Conservation (phyloP, 805 yeast species). For the Candida boidinii region DNA sequence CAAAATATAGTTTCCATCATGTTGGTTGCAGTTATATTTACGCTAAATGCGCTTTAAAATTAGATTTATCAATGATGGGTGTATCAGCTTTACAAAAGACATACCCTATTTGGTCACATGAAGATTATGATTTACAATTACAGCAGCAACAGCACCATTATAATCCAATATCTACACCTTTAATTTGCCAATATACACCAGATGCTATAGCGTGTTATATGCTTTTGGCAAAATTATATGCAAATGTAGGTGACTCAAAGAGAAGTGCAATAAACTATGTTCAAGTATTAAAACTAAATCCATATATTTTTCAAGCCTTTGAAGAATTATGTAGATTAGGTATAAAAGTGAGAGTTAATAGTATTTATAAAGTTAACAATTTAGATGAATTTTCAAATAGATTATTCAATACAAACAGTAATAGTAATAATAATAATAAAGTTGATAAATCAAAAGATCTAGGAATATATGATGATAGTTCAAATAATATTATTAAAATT, state of each 20-base stretch:
- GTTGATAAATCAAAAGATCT: too few species aligned
- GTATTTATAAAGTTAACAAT: slow-evolving; percentile 32
- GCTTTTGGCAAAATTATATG: slow-evolving; percentile 62
- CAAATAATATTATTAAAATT: too few species aligned
- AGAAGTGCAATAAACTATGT: slow-evolving; percentile 63
- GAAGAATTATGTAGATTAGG: slow-evolving; percentile 68
- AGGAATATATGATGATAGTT: too few species aligned
- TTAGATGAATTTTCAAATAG: not conserved
- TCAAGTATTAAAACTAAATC: slow-evolving; percentile 63
- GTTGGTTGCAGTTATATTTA: slow-evolving; percentile 71
- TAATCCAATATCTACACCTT: not conserved
- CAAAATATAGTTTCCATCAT: slow-evolving; percentile 35
- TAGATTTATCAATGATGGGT: slow-evolving; percentile 55
- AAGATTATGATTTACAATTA: slow-evolving; percentile 2
- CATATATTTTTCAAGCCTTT: slow-evolving; percentile 81
- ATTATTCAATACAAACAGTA: not conserved
- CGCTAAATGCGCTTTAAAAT: slow-evolving; percentile 55
- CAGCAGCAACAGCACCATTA: too few species aligned
- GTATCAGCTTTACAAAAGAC: slow-evolving; percentile 37
- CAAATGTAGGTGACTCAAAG: slow-evolving; percentile 47
- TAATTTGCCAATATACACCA: slow-evolving; percentile 30
- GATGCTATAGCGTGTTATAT: slow-evolving; percentile 63
- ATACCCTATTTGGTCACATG: slow-evolving; percentile 26
- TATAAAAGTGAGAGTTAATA: slow-evolving; percentile 53
- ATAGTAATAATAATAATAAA: not conserved